These are phyloP conservation scores for Akebia trifoliata DNA, from an alignment of 164 flowering plant species.

Conservation along the genomic window DNA sequence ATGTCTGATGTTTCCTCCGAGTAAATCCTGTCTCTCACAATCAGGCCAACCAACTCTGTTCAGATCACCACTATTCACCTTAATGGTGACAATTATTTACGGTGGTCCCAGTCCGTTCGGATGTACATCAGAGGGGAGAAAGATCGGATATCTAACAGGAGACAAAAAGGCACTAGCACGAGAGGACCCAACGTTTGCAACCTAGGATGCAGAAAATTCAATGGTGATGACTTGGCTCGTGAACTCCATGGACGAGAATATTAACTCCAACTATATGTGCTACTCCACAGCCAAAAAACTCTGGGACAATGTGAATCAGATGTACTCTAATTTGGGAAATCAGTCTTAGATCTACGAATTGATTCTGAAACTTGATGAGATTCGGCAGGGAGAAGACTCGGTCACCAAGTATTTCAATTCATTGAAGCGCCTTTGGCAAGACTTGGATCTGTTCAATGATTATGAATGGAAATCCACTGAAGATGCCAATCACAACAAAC, in stretches of 20 bases:
- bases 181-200: neutral
- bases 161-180: too few relatives aligned
- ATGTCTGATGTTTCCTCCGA: too few relatives aligned
- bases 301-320: neutral
- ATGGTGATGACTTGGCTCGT: slow-evolving; percentile 12
- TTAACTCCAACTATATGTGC: slow-evolving; percentile 9
- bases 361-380: neutral
- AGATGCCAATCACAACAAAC: neutral
- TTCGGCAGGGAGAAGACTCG: neutral
- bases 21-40: too few relatives aligned
- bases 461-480: slow-evolving; percentile 1
- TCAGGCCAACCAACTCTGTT: too few relatives aligned
- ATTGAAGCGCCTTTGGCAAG: neutral
- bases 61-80: too few relatives aligned
- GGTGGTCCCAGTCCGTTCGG: neutral
- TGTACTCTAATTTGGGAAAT: neutral
- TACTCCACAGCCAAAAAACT: slow-evolving; percentile 9
- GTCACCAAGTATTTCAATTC: neutral
- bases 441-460: neutral
- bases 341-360: neutral
- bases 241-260: slow-evolving; percentile 11
- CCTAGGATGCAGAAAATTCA: slow-evolving; percentile 2
- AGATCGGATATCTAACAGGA: neutral
- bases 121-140: neutral
- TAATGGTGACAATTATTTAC: neutral